Evolutionary conservation across 2,329 filamentous ascomycete genomes (phyloP).

Genomic region (Exserohilum rostratum): DNA sequence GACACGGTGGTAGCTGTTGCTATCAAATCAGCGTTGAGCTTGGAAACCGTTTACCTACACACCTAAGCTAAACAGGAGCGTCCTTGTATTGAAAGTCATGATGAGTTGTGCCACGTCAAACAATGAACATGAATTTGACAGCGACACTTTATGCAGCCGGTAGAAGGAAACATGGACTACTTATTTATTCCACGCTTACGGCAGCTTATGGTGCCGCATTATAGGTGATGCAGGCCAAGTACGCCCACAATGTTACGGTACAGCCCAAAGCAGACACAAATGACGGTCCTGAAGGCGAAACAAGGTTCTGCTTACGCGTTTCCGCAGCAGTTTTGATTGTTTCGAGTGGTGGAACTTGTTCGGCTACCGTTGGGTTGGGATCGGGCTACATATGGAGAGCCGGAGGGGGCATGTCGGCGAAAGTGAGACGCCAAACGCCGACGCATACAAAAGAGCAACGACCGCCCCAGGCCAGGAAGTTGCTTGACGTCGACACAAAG

Average conservation of each 20-base stretch:
- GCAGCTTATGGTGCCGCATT: conserved; percentile 5
- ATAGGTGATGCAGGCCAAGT: conserved; percentile 16
- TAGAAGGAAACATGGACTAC: conserved; percentile 1
- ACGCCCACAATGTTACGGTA: conserved; percentile 5
- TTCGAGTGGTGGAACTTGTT: conserved; percentile 22
- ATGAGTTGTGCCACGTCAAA: conserved; percentile 2
- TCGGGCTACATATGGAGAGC: conserved; percentile 38
- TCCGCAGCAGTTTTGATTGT: conserved; percentile 17
- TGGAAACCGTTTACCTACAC: not conserved
- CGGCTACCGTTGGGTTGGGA: conserved; percentile 13
- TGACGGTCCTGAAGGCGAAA: conserved; percentile 17
- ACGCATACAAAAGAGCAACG: conserved; percentile 3
- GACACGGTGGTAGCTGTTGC: conserved; percentile 17
- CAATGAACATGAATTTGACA: not conserved
- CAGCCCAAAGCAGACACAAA: conserved; percentile 19
- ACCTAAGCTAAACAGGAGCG: conserved; percentile 22
- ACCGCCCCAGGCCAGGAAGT: conserved; percentile 4
- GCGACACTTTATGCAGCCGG: not conserved
- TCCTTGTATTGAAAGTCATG: conserved; percentile 16
- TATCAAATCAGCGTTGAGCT: conserved; percentile 6
- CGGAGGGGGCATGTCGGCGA: conserved; percentile 35
- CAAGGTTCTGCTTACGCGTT: conserved; percentile 34
- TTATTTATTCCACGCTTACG: conserved; percentile 10
- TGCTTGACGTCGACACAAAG: conserved; percentile 8
- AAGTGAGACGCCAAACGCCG: conserved; percentile 27